Base-by-base conservation (phyloP, 2,329 filamentous ascomycete species). In the Plenodomus tracheiphilus region DNA sequence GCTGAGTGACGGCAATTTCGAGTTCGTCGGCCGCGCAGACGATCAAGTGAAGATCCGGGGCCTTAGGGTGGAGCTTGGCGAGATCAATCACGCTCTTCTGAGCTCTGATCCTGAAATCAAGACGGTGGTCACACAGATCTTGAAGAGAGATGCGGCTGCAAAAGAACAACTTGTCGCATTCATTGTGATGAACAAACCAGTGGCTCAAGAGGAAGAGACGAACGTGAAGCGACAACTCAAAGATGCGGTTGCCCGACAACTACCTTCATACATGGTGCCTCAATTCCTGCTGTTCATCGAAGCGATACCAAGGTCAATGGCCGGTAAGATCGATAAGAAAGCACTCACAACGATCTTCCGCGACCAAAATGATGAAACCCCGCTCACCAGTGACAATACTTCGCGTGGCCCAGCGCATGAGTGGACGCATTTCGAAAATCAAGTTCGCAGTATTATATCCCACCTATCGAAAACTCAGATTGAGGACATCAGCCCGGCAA, bases 401-500 rank as follows among this genome's bases (percentile, higher is more conserved):
- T 20, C 51, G 11, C 36, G 59, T 10, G 39, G 13, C 19, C 17
- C 36, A 19, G 37, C 46, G 3, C 49, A 68, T 30, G 42, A 58
- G 3, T 87, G 84, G 83, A 79, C 74, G 1, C 54, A 74, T 1
- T 59, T 75, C 0, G 85, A 90, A 60, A 55, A 56, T 0, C 60
- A 65, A 3, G 76, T 91, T 32, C 80, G 85, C 4, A 63, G 77
- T 0, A 75, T 84, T 0, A 69, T 92, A 16, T 78, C 83, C 0
- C 73, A 73, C 6, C 77, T 94, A 19, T 85, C 87, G 0, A 74
- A 77, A 1, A 71, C 81, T 4, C 67, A 81, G 0, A 47, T 66
- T 2, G 61, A 76, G 0, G 74, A 73, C 0, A 85, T 96, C 39
- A 62, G 67, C 3, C 79, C 78, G 11, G 66, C 80, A 9, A 90